phyloP scores from a whole-genome alignment of 441 rosid species.

The Bruguiera hainesii region DNA sequence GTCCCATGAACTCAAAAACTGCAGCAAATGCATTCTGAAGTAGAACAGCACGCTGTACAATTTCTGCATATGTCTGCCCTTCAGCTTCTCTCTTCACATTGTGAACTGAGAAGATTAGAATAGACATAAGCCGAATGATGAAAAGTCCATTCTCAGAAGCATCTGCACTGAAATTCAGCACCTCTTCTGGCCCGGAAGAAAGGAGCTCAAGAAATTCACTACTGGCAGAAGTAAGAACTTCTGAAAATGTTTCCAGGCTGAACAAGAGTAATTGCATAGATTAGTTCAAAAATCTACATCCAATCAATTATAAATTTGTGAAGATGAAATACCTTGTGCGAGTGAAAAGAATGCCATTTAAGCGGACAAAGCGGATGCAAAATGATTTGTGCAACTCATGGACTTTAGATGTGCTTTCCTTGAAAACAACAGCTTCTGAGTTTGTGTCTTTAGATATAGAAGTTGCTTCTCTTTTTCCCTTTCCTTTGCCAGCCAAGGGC shows the following conservation, averaged over 20 bases:
- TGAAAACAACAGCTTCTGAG: constrained; percentile 38
- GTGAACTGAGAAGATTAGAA: constrained; percentile 69
- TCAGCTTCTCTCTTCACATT: constrained; percentile 71
- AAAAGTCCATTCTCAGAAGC: constrained; percentile 59
- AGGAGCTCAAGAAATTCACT: constrained; percentile 59
- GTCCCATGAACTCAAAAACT: constrained; percentile 69
- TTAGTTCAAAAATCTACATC: constrained; percentile 2
- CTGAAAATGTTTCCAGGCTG: constrained; percentile 89
- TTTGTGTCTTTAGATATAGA: constrained; percentile 42
- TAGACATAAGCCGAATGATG: constrained; percentile 61
- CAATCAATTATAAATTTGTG: background rate
- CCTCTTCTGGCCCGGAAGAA: constrained; percentile 61
- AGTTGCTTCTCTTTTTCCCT: constrained; percentile 54
- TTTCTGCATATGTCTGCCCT: constrained; percentile 87
- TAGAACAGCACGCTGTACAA: constrained; percentile 84
- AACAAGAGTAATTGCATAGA: constrained; percentile 10
- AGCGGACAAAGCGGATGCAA: constrained; percentile 74
- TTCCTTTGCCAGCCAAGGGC: constrained; percentile 47
- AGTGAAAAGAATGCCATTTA: constrained; percentile 89
- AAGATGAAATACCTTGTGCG: constrained; percentile 60
- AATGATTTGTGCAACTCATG: constrained; percentile 52
- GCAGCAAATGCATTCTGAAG: constrained; percentile 78
- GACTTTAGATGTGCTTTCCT: constrained; percentile 41
- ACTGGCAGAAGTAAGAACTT: constrained; percentile 64
- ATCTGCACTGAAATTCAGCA: constrained; percentile 67